Conservation (phyloP, 73 alveolate species). For the Symbiodinium pilosum region DNA sequence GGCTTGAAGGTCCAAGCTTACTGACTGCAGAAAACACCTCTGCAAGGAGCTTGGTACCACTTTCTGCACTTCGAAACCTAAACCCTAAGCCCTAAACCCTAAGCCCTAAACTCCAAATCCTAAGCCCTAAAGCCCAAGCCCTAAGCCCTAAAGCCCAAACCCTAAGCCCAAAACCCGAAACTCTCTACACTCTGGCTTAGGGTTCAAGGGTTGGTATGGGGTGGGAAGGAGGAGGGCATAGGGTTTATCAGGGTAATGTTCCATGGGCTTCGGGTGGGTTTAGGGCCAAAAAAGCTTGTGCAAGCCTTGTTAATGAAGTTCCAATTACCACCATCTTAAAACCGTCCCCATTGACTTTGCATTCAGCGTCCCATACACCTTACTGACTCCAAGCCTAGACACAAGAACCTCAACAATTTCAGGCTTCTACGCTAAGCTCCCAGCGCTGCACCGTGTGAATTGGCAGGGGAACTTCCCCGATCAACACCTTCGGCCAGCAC, state of each 20-base stretch:
- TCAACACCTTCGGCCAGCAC: not conserved
- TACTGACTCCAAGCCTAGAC: not conserved
- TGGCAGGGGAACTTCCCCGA: conserved; percentile 52
- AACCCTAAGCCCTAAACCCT: not conserved
- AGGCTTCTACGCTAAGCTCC: not conserved
- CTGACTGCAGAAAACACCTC: too few relatives aligned
- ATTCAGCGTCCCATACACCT: too few relatives aligned
- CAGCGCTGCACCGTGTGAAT: conserved; percentile 61
- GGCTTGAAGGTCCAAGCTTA: too few relatives aligned
- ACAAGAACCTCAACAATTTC: not conserved
- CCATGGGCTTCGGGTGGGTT: not conserved
- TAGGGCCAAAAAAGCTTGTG: not conserved
- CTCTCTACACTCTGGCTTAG: not conserved
- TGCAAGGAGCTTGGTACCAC: too few relatives aligned
- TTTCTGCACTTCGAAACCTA: not conserved
- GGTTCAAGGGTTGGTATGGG: not conserved
- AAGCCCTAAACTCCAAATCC: not conserved
- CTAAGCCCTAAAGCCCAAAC: not conserved
- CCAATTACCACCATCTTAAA: too few relatives aligned
- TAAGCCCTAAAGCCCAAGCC: not conserved
- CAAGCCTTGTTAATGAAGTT: too few relatives aligned
- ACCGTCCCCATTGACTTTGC: too few relatives aligned
- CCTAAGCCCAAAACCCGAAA: not conserved
- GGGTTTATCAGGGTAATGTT: not conserved
- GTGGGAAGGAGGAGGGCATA: not conserved